These are phyloP conservation scores for Picocystis salinarum DNA, from an alignment of 139 green algal genomes.

Conservation along the genomic window DNA sequence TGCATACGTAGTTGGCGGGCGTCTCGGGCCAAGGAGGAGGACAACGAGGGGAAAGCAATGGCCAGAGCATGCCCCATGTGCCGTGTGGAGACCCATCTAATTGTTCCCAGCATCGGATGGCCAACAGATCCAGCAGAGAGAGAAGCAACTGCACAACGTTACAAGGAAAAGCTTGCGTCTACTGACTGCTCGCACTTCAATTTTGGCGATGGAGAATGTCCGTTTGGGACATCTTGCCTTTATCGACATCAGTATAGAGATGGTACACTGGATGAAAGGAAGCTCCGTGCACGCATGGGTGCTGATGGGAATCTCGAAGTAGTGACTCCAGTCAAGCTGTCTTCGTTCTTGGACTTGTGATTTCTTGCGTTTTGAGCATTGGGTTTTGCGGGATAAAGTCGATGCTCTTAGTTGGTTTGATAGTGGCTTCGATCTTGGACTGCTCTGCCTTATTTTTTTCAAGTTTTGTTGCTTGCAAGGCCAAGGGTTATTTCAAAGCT, in stretches of 20 bases:
- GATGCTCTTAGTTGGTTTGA: too few relatives aligned
- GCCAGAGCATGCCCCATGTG: constrained; percentile 42
- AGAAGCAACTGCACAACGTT: constrained; percentile 28
- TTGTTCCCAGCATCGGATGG: constrained; percentile 45
- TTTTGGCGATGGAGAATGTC: constrained; percentile 34
- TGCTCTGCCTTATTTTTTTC: too few relatives aligned
- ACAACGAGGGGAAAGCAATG: constrained; percentile 15
- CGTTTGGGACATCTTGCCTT: constrained; percentile 65
- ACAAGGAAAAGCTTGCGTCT: constrained; percentile 25
- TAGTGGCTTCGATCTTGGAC: too few relatives aligned
- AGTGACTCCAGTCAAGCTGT: constrained; percentile 4
- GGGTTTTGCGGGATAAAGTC: too few relatives aligned
- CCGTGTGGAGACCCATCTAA: constrained; percentile 33
- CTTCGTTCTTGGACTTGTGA: constrained; percentile 8
- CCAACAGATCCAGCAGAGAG: constrained; percentile 20
- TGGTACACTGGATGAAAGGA: constrained; percentile 14
- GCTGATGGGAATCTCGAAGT: constrained; percentile 9
- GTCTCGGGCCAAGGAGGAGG: constrained; percentile 15
- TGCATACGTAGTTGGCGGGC: constrained; percentile 64
- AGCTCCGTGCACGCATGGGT: constrained; percentile 5
- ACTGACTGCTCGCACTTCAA: constrained; percentile 44
- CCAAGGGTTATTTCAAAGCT: too few relatives aligned
- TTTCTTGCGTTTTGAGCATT: too few relatives aligned
- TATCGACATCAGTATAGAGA: constrained; percentile 51
- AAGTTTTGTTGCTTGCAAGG: too few relatives aligned